Conservation (phyloP, 2,329 filamentous ascomycete genomes). For the Neopestalotiopsis sp. region DNA sequence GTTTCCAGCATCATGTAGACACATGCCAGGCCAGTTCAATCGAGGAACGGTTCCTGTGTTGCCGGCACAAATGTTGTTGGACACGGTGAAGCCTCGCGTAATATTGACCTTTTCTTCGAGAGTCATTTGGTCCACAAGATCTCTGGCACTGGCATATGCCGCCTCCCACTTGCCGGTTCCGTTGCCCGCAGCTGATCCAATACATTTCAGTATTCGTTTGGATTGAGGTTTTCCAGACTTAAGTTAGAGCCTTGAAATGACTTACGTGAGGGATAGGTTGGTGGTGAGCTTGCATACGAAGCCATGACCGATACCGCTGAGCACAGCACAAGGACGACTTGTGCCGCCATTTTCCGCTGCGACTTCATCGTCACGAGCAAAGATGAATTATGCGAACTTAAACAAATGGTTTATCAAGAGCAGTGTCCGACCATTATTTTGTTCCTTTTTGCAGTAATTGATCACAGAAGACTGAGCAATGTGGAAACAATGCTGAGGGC, state of each 20-base stretch:
- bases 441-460: neutral
- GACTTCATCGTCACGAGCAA: neutral
- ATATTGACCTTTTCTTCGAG: conserved; percentile 67
- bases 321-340: conserved; percentile 11
- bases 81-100: conserved; percentile 43
- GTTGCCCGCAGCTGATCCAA: conserved; percentile 34
- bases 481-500: neutral
- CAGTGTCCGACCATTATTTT: neutral
- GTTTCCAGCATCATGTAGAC: conserved; percentile 55
- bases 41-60: conserved; percentile 52
- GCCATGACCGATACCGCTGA: conserved; percentile 19
- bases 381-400: neutral
- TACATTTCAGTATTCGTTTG: conserved; percentile 2
- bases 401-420: neutral
- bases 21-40: conserved; percentile 51
- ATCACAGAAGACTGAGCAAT: neutral
- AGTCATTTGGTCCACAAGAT: conserved; percentile 65
- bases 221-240: neutral
- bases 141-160: conserved; percentile 62
- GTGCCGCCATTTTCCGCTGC: neutral
- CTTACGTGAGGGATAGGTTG: conserved; percentile 36
- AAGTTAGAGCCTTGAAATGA: neutral
- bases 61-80: conserved; percentile 57
- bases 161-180: conserved; percentile 53
- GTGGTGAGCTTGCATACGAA: conserved; percentile 32